Evolutionary conservation across 805 yeast species (phyloP), one percentile per base, ranked within the genome.

Genomic region (Barnettozyma sucrosica): DNA sequence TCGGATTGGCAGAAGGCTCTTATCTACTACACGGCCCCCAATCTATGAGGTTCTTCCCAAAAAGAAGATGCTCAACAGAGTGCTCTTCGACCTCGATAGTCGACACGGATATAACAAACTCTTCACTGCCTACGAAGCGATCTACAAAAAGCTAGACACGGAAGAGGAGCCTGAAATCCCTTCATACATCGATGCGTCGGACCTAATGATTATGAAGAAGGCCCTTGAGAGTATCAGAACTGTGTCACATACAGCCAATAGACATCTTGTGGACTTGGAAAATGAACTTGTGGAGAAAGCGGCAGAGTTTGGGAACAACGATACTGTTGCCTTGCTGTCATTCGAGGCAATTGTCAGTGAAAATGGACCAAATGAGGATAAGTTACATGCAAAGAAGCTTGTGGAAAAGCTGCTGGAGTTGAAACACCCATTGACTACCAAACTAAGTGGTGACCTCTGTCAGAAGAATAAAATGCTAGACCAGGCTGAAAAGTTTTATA

Each of bases 301-400:
- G 13, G 96, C 96, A 0, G 95, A 86, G 57, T 57, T 79, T 57
- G 96, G 97, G 0, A 80, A 85, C 56, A 77, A 80, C 52, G 88
- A 89, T 63, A 96, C 97, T 0, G 77, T 89, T 20, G 71, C 92
- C 1, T 68, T 86, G 11, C 63, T 90, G 19, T 80, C 92, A 4
- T 88, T 82, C 54, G 80, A 82, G 43, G 80, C 86, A 2, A 64
- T 86, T 25, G 66, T 69, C 11, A 69, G 66, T 36, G 59, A 62
- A 2, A 65, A 66, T 1, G 63, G 65, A 20, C 49, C 70, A 0
- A 59, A 65, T 10, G 86, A 79, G 3, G 96, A 88, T 56, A 76
- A 74, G 52, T 55, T 56, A 2, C 75, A 83, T 59, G 96, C 96
- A 0, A 76, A 75, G 48, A 61, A 68, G 23, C 76, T 89, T 41